Base-by-base conservation (phyloP, 805 yeast genomes). In the Cyberlindnera mississippiensis region DNA sequence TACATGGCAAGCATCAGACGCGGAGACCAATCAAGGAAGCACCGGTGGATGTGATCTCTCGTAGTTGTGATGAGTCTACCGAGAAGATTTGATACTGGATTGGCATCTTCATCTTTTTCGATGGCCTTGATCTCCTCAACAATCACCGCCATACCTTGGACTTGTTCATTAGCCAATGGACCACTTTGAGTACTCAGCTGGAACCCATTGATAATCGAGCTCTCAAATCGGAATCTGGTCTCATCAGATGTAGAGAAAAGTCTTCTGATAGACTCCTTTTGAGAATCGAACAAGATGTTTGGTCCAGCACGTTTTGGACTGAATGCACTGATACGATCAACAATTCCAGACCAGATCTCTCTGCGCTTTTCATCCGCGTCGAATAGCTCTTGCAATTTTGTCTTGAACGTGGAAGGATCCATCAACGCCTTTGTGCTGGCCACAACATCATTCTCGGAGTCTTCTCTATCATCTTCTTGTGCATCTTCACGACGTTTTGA, bases 1-100 rank as follows among this genome's bases (percentile, higher is more conserved):
- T 93, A 93, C 79, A 84, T 87, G 4, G 99, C 99, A 55, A 95
- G 73, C 78, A 85, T 82, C 36, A 93, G 63, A 44, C 99, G 74
- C 7, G 98, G 96, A 0, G 96, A 81, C 82, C 93, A 84, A 45
- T 78, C 82, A 28, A 86, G 60, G 56, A 91, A 76, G 1, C 80
- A 76, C 33, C 73, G 69, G 55, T 85, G 86, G 32, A 93, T 82
- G 2, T 78, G 65, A 48, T 86, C 90, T 52, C 89, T 78, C 0
- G 87, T 78, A 1, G 78, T 70, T 2, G 89, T 76, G 35, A 89
- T 80, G 20, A 88, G 63, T 53, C 93, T 75, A 8, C 97, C 96
- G 1, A 82, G 68, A 16, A 78, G 49, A 41, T 81, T 75, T 26
- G 73, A 64, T 24, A 70, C 64, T 35, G 56, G 58, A 3, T 49